Base-by-base conservation (phyloP, 345 rosid genomes). In the Passiflora organensis region DNA sequence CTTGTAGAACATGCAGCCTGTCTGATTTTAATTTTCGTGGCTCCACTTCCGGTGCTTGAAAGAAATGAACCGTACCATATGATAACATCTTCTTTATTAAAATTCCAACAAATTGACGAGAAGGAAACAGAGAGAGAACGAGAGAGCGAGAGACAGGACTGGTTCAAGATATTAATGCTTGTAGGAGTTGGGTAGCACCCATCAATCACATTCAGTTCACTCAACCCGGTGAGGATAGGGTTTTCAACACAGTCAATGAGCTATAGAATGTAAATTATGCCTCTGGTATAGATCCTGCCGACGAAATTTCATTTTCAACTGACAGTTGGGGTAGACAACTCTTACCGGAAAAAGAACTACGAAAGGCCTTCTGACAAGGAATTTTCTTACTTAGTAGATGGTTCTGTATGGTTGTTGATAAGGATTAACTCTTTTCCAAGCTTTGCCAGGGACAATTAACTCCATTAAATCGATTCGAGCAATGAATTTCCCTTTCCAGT, bases 171-270 rank as follows among this genome's bases (percentile, higher is more conserved):
- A 62, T 45, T 58, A 45, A 44, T 45, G 56, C 8, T 9, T 34
- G 53, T 20, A 36, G 41, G 18, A 56, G 56, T 15, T 24, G 22
- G 16, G 8, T 11, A 17, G 21, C 34, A 13, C 16, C 15, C 17
- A 45, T 56, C 79, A 60, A 55, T 72, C 64, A 43, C 28, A 68
- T 48, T 65, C 68, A 51, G 32, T 55, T 58, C 68, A 68, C 71
- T 60, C 34, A 56, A 48, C 54, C 53, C 60, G 44, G 56, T 55
- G 64, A 52, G 11, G 39, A 60, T 61, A 69, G 32, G 55, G 55
- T 45, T 58, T 67, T 56, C 14, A 43, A 48, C 9, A 1, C 18
- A 54, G 46, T 63, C 48, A 47, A 56, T 53, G 32, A 3, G 32
- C 39, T 13, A 19, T 50, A 60, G 64, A 56, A 57, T 57, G 55